Percentiles rank a stretch among this genome's conserved stretches.
These are phyloP conservation scores for Monilinia fructigena DNA, from an alignment of 2,329 filamentous ascomycete genomes.

Conservation along the genomic window DNA sequence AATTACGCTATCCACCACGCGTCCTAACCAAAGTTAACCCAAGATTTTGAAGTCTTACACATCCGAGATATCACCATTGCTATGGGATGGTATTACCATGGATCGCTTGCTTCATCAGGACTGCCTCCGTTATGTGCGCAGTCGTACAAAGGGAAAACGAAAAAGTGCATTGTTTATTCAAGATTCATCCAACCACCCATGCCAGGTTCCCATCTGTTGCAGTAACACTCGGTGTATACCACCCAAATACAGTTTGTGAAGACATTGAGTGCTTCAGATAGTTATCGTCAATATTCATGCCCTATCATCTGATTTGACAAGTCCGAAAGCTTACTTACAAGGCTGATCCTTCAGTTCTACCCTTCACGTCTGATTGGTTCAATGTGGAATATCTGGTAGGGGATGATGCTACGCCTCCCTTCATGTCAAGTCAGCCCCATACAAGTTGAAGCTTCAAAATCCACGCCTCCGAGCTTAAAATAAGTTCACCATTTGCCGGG, in stretches of 20 bases:
- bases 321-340: constrained; percentile 6
- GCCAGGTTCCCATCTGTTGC: background rate
- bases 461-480: background rate
- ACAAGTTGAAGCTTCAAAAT: constrained; percentile 1
- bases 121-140: background rate
- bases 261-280: background rate
- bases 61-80: background rate
- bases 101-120: background rate
- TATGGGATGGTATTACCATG: background rate
- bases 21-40: background rate
- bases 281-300: background rate
- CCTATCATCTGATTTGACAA: background rate
- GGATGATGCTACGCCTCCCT: constrained; percentile 10
- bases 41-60: background rate
- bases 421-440: background rate
- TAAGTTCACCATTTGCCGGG: background rate
- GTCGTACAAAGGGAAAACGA: background rate
- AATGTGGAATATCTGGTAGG: background rate
- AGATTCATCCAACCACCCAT: constrained; percentile 3
- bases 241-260: background rate
- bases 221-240: background rate
- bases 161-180: background rate
- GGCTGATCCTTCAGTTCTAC: constrained; percentile 6
- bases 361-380: constrained; percentile 12
- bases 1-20: constrained; percentile 21